Evolutionary conservation across 2,329 filamentous ascomycete species (phyloP).

Genomic region (Exophiala sp.): DNA sequence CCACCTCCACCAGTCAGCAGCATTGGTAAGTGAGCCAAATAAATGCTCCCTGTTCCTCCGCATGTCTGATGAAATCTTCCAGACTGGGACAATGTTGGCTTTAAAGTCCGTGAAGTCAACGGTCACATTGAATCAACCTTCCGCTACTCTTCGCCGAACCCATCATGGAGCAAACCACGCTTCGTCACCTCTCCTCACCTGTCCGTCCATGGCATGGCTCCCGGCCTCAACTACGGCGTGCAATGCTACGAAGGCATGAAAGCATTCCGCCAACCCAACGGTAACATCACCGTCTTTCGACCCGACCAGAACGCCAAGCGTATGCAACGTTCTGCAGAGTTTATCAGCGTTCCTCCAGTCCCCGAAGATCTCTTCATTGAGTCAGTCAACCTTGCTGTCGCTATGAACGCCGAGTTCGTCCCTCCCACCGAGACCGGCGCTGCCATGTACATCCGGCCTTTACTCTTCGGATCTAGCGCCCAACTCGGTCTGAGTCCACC

Average conservation of each 20-base stretch:
- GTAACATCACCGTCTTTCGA: constrained; percentile 78
- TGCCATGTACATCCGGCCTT: constrained; percentile 86
- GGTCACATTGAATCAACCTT: constrained; percentile 90
- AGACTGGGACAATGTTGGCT: constrained; percentile 93
- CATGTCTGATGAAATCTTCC: constrained; percentile 14
- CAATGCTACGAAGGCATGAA: constrained; percentile 99
- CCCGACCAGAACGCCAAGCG: constrained; percentile 79
- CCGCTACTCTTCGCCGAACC: constrained; percentile 57
- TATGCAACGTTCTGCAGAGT: constrained; percentile 78
- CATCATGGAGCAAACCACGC: constrained; percentile 50
- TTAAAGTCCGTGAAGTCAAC: constrained; percentile 90
- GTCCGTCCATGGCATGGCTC: constrained; percentile 89
- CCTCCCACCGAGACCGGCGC: constrained; percentile 85
- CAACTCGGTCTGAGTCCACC: constrained; percentile 83
- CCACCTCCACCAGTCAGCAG: constrained; percentile 74
- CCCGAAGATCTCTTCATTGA: constrained; percentile 72
- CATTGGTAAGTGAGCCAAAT: constrained; percentile 53
- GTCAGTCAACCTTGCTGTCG: constrained; percentile 75
- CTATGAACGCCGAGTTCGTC: constrained; percentile 84
- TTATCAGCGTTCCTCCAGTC: constrained; percentile 77
- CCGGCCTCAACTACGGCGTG: constrained; percentile 93
- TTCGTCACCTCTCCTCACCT: constrained; percentile 83
- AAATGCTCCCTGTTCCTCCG: not conserved
- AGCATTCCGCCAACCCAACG: constrained; percentile 77
- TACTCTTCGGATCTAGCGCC: constrained; percentile 81